These are phyloP conservation scores for Geotrichum fermentans DNA, from an alignment of 1,139 yeast species.

Conservation along the genomic window DNA sequence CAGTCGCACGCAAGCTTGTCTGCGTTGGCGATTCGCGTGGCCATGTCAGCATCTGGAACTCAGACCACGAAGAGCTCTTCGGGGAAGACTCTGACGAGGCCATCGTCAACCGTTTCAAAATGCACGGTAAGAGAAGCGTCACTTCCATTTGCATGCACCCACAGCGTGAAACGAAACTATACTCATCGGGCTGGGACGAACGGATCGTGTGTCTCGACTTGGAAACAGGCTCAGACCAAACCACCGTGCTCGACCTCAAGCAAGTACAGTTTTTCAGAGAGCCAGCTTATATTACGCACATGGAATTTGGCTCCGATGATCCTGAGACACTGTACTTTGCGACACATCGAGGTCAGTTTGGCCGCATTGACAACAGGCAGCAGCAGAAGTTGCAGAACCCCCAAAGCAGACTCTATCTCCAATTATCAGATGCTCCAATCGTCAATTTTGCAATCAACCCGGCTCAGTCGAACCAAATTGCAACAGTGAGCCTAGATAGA, in stretches of 20 bases:
- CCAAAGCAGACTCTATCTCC: no score
- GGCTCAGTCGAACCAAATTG: not conserved
- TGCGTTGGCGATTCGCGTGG: constrained; percentile 12
- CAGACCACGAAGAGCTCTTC: constrained; percentile 1
- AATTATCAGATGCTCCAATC: not conserved
- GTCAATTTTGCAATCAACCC: constrained; percentile 4
- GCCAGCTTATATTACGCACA: not conserved
- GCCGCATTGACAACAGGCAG: not conserved
- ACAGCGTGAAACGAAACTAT: not conserved
- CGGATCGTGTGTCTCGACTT: constrained; percentile 2
- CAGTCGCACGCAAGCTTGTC: constrained; percentile 3
- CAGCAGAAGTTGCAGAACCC: not conserved
- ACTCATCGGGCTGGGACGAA: constrained; percentile 12
- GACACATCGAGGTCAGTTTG: not conserved
- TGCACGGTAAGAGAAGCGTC: constrained; percentile 5
- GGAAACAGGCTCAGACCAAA: not conserved
- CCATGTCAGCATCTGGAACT: constrained; percentile 1
- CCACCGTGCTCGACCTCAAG: not conserved
- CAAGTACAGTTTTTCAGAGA: not conserved
- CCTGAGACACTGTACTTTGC: not conserved
- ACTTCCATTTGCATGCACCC: constrained; percentile 4
- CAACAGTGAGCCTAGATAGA: not conserved
- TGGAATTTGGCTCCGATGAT: not conserved
- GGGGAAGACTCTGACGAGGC: not conserved
- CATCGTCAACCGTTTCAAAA: constrained; percentile 3